Evolutionary conservation across 2,329 filamentous ascomycete genomes (phyloP).

Genomic region (Aspergillus luchuensis): DNA sequence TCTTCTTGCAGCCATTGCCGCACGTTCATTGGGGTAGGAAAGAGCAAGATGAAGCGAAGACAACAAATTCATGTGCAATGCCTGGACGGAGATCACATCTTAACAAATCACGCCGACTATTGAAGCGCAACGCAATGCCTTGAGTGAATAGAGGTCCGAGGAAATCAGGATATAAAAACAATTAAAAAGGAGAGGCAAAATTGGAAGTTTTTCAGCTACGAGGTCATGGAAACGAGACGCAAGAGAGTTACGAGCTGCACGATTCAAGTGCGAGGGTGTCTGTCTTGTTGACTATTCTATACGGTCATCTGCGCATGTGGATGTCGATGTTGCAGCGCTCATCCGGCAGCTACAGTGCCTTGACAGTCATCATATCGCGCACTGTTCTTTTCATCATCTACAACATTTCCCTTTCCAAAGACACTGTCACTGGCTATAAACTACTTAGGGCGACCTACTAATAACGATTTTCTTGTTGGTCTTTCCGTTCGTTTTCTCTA

Average conservation of each 20-base stretch:
- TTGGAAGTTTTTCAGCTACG: constrained; percentile 17
- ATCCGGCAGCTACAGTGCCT: constrained; percentile 7
- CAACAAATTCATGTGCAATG: neutral
- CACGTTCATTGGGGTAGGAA: neutral
- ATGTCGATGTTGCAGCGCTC: constrained; percentile 8
- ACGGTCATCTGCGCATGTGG: neutral
- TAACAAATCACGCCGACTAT: neutral
- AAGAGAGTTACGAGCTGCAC: constrained; percentile 38
- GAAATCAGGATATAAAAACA: constrained; percentile 8
- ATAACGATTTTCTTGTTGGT: constrained; percentile 23
- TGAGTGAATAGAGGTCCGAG: constrained; percentile 7
- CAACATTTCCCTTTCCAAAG: constrained; percentile 19
- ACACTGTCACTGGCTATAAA: constrained; percentile 33
- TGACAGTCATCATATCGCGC: constrained; percentile 15
- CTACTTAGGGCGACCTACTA: constrained; percentile 40
- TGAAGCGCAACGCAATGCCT: neutral
- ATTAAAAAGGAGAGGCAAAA: constrained; percentile 10
- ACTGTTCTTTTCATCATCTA: constrained; percentile 12
- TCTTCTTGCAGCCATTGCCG: neutral
- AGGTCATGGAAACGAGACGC: constrained; percentile 34
- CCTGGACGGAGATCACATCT: neutral
- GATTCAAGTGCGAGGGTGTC: constrained; percentile 29
- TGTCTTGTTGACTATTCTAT: constrained; percentile 9
- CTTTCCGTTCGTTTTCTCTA: neutral
- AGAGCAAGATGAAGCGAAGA: neutral